These are phyloP conservation scores for Epichloe hybrida DNA, from an alignment of 2,329 filamentous ascomycete genomes.

Conservation along the genomic window DNA sequence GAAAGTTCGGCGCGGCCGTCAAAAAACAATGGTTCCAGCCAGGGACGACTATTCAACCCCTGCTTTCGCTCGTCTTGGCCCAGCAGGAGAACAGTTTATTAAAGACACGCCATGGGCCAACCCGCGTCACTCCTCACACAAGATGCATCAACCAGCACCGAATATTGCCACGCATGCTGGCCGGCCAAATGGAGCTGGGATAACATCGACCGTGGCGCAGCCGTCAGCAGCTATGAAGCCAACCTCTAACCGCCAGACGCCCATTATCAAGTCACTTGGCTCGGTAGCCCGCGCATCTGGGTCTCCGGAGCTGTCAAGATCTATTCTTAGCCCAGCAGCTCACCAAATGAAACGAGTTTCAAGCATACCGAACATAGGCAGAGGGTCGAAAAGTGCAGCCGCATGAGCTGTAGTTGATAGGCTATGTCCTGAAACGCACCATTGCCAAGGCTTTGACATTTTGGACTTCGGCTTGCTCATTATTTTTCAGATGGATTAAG, in stretches of 20 bases:
- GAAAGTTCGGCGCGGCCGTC: constrained; percentile 21
- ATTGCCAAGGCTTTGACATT: background rate
- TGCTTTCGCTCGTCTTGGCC: constrained; percentile 37
- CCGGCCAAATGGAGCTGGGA: constrained; percentile 4
- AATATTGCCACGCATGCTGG: constrained; percentile 7
- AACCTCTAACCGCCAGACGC: constrained; percentile 10
- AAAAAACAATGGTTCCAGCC: constrained; percentile 25
- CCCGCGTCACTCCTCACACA: constrained; percentile 64
- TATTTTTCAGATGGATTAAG: constrained; percentile 13
- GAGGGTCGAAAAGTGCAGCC: constrained; percentile 22
- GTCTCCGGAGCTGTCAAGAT: constrained; percentile 31
- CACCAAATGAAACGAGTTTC: constrained; percentile 21
- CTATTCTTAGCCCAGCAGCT: constrained; percentile 18
- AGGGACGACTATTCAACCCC: constrained; percentile 37
- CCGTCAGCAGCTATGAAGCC: constrained; percentile 12
- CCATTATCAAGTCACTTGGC: constrained; percentile 15
- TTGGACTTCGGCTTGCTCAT: background rate
- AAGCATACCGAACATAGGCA: constrained; percentile 17
- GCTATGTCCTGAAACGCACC: background rate
- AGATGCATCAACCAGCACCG: constrained; percentile 27
- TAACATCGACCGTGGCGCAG: background rate
- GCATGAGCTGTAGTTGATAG: constrained; percentile 12
- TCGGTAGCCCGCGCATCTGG: constrained; percentile 19
- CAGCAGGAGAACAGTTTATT: constrained; percentile 74
- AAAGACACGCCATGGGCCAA: constrained; percentile 90